phyloP scores from a whole-genome alignment of 1,284 basidiomycete species.

The Agroathelia rolfsii region DNA sequence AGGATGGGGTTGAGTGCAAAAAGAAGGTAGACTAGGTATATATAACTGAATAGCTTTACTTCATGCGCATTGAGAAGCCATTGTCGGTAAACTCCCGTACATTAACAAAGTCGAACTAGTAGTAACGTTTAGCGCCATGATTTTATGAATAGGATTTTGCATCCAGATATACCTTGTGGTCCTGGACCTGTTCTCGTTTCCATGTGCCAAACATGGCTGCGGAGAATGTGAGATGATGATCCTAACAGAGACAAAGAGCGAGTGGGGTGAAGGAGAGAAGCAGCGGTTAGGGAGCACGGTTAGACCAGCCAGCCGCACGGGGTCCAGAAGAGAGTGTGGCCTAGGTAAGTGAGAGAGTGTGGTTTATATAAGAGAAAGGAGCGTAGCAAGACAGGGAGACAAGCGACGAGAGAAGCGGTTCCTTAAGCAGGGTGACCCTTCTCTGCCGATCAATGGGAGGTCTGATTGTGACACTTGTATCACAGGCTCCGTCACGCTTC shows the following conservation, averaged over 20 bases:
- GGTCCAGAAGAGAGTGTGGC: conserved; percentile 26
- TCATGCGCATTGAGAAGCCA: conserved; percentile 77
- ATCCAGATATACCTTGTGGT: conserved; percentile 75
- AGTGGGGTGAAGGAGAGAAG: conserved; percentile 14
- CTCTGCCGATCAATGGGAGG: no score
- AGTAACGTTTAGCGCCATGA: conserved; percentile 9
- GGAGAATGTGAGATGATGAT: conserved; percentile 17
- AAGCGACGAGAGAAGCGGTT: conserved; percentile 1
- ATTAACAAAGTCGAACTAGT: conserved; percentile 94
- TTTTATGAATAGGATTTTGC: conserved; percentile 6
- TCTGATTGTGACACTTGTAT: no score
- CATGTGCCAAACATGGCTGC: conserved; percentile 70
- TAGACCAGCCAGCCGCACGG: conserved; percentile 63
- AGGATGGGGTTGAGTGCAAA: conserved; percentile 4
- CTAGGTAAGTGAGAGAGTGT: conserved; percentile 14
- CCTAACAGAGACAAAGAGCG: conserved; percentile 19
- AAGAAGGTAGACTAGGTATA: conserved; percentile 2
- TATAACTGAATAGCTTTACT: conserved; percentile 38
- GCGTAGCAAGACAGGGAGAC: conserved; percentile 10
- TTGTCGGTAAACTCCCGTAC: conserved; percentile 86
- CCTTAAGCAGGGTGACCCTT: neutral
- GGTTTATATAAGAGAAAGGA: neutral
- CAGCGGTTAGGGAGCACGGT: conserved; percentile 24
- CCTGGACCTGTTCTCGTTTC: conserved; percentile 96
- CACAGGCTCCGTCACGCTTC: no score